Conservation (phyloP, 1,284 basidiomycete genomes). For the Cutaneotrichosporon sp. region DNA sequence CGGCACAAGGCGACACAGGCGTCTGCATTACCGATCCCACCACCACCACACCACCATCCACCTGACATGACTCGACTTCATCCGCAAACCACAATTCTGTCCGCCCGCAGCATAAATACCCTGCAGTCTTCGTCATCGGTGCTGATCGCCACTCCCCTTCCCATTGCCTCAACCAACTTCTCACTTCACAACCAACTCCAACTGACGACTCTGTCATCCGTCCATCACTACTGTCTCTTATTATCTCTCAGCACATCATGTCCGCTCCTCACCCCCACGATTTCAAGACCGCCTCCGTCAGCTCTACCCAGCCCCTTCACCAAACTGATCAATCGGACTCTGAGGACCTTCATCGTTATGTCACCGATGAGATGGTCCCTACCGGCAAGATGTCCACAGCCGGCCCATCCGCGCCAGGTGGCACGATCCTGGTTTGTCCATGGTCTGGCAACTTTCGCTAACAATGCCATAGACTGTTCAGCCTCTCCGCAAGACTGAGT, state of each 20-base stretch:
- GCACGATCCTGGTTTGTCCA: neutral
- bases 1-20: too few species aligned
- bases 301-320: constrained; percentile 1
- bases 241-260: neutral
- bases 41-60: too few species aligned
- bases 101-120: too few species aligned
- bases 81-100: too few species aligned
- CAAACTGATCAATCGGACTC: constrained; percentile 12
- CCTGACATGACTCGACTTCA: too few species aligned
- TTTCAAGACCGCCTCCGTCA: neutral
- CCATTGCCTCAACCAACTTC: too few species aligned
- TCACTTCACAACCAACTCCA: too few species aligned
- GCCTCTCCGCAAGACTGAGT: constrained; percentile 46
- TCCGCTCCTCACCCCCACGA: neutral
- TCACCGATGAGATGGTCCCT: constrained; percentile 38
- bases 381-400: constrained; percentile 22
- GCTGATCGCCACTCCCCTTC: too few species aligned
- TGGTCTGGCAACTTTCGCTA: neutral
- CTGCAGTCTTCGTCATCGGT: too few species aligned
- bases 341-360: constrained; percentile 41
- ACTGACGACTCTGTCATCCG: too few species aligned
- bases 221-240: neutral
- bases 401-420: neutral
- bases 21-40: too few species aligned
- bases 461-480: constrained; percentile 42